Conservation (phyloP, 164 flowering plant genomes). For the Saururus chinensis region DNA sequence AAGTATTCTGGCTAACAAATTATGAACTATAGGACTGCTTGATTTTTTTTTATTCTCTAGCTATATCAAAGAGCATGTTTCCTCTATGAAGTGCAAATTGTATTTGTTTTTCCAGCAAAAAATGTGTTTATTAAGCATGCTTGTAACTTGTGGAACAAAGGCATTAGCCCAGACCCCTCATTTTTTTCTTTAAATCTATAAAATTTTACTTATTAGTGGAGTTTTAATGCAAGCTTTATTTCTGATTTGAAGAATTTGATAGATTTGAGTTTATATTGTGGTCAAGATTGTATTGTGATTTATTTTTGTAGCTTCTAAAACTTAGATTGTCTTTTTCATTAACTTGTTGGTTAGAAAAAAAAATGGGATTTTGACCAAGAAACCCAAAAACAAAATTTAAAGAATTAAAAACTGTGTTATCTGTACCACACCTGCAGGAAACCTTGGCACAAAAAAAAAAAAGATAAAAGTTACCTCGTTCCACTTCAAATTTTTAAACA, state of each 20-base stretch:
- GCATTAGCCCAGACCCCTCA: too few relatives aligned
- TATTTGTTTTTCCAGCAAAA: background rate
- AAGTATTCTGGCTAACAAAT: slow-evolving; percentile 1
- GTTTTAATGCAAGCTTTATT: background rate
- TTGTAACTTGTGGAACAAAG: background rate
- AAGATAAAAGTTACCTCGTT: too few relatives aligned
- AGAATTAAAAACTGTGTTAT: too few relatives aligned
- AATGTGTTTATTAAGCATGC: background rate
- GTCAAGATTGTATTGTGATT: background rate
- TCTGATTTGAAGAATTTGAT: too few relatives aligned
- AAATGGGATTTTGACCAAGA: too few relatives aligned
- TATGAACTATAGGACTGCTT: background rate
- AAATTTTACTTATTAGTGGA: background rate
- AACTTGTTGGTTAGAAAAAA: background rate
- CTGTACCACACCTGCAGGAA: too few relatives aligned
- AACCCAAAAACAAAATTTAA: too few relatives aligned
- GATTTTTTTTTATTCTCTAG: background rate
- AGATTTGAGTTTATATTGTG: background rate
- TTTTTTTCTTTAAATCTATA: background rate
- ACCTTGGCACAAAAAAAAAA: too few relatives aligned
- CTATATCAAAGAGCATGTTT: background rate
- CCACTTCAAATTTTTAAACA: too few relatives aligned
- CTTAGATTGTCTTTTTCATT: background rate
- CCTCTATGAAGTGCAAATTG: background rate
- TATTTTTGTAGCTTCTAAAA: background rate